Evolutionary conservation across 352 stramenopile species (phyloP).

Genomic region (Blastocystis hominis): DNA sequence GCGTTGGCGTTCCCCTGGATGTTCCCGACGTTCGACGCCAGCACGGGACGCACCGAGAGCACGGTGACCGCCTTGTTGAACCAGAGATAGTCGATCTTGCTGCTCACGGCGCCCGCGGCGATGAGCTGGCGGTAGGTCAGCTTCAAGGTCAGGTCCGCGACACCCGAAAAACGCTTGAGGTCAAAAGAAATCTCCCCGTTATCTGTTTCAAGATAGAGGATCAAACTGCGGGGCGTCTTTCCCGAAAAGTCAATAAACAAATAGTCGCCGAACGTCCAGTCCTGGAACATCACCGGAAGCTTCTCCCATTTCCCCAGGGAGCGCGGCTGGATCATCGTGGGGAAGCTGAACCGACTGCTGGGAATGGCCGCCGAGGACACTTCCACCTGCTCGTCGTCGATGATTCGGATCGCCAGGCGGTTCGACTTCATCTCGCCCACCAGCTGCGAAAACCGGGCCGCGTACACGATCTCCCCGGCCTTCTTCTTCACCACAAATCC

Average conservation of each 20-base stretch:
- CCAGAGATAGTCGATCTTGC: not conserved
- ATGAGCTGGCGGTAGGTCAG: conserved; percentile 6
- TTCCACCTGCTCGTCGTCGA: not conserved
- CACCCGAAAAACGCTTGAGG: not conserved
- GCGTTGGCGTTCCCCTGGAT: not conserved
- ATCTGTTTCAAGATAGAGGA: conserved; percentile 32
- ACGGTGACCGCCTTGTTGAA: conserved; percentile 10
- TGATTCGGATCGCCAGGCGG: not conserved
- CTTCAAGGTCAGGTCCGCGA: conserved; percentile 4
- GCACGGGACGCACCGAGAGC: not conserved
- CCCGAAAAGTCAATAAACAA: conserved; percentile 25
- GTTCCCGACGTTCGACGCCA: not conserved
- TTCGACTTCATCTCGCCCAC: not conserved
- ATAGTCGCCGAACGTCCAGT: conserved; percentile 53
- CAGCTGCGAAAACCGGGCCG: not conserved
- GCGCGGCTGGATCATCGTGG: not conserved
- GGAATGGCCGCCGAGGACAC: conserved; percentile 23
- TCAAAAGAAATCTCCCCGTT: not conserved
- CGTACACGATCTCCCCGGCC: not conserved
- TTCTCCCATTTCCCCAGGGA: not conserved
- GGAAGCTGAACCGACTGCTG: not conserved
- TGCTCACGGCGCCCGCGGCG: not conserved
- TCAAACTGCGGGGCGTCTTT: not conserved
- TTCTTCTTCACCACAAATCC: conserved; percentile 1
- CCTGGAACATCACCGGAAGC: conserved; percentile 16